Percentiles rank a stretch among this genome's conserved stretches.
Evolutionary conservation across 371 early-diverging fungal genomes (phyloP).

Genomic region (Zychaea mexicana): DNA sequence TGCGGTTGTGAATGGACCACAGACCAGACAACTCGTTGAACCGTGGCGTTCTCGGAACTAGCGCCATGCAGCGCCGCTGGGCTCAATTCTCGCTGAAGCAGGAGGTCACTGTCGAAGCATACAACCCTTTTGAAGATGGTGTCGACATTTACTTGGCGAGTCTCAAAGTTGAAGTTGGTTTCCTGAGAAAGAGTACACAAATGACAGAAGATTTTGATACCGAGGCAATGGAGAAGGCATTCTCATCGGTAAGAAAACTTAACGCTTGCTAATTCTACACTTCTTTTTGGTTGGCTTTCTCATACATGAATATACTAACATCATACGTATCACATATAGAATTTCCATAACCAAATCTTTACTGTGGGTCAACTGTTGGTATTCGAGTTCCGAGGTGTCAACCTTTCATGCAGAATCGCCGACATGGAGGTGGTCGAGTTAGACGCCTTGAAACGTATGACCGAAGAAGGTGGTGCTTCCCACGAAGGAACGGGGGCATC

Average conservation of each 20-base stretch:
- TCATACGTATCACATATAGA: slow-evolving; percentile 15
- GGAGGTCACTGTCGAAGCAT: slow-evolving; percentile 79
- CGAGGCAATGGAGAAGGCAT: slow-evolving; percentile 71
- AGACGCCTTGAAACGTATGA: slow-evolving; percentile 48
- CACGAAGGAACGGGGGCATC: slow-evolving; percentile 24
- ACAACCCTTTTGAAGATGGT: slow-evolving; percentile 63
- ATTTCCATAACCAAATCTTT: slow-evolving; percentile 80
- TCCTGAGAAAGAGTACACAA: slow-evolving; percentile 57
- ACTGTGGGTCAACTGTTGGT: slow-evolving; percentile 69
- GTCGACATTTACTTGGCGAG: slow-evolving; percentile 69
- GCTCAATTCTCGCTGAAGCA: slow-evolving; percentile 83
- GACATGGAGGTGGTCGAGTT: slow-evolving; percentile 67
- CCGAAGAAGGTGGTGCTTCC: slow-evolving; percentile 40
- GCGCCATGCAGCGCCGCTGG: slow-evolving; percentile 84
- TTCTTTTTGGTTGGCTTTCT: too few relatives aligned
- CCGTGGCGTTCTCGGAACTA: slow-evolving; percentile 76
- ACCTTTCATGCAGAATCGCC: slow-evolving; percentile 60
- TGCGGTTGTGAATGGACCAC: too few relatives aligned
- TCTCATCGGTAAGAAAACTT: slow-evolving; percentile 57
- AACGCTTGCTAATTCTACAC: too few relatives aligned
- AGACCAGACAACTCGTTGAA: slow-evolving; percentile 61
- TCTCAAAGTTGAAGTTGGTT: slow-evolving; percentile 74
- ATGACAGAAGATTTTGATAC: slow-evolving; percentile 68
- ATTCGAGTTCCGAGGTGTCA: slow-evolving; percentile 83
- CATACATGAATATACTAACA: too few relatives aligned